Percentiles rank a stretch among this genome's conserved stretches.
Conservation (phyloP, 2,329 filamentous ascomycete genomes). For the Cladosporium oxysporum region DNA sequence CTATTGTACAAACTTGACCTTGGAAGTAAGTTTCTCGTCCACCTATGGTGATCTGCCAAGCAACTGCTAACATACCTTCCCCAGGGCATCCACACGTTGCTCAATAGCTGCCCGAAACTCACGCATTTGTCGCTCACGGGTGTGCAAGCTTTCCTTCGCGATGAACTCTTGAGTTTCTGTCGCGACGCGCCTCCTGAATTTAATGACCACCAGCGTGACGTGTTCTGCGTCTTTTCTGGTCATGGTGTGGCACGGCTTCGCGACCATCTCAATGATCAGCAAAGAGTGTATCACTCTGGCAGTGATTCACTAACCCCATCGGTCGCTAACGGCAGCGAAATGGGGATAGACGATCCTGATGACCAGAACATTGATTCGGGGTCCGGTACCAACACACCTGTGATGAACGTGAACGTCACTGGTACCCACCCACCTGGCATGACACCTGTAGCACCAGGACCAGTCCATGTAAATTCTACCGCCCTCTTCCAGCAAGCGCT, state of each 20-base stretch:
- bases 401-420: conserved; percentile 33
- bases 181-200: conserved; percentile 89
- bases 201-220: conserved; percentile 88
- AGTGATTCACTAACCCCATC: conserved; percentile 25
- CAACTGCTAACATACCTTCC: conserved; percentile 34
- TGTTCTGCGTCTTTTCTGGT: conserved; percentile 97
- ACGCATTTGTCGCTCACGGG: conserved; percentile 95
- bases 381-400: conserved; percentile 33
- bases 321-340: conserved; percentile 22
- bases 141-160: conserved; percentile 83
- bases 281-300: conserved; percentile 19
- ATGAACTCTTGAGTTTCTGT: conserved; percentile 83
- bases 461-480: conserved; percentile 22
- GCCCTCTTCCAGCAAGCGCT: conserved; percentile 24
- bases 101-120: conserved; percentile 88
- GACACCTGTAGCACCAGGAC: conserved; percentile 28
- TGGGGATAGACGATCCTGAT: conserved; percentile 32
- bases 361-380: conserved; percentile 31
- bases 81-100: conserved; percentile 83
- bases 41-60: not conserved
- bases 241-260: conserved; percentile 77
- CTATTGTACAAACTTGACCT: conserved; percentile 83
- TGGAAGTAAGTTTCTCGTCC: conserved; percentile 62
- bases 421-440: conserved; percentile 29
- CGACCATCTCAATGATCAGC: conserved; percentile 67